These are phyloP conservation scores for Cantharellus anzutake DNA, from an alignment of 768 basidiomycete species.

Conservation along the genomic window DNA sequence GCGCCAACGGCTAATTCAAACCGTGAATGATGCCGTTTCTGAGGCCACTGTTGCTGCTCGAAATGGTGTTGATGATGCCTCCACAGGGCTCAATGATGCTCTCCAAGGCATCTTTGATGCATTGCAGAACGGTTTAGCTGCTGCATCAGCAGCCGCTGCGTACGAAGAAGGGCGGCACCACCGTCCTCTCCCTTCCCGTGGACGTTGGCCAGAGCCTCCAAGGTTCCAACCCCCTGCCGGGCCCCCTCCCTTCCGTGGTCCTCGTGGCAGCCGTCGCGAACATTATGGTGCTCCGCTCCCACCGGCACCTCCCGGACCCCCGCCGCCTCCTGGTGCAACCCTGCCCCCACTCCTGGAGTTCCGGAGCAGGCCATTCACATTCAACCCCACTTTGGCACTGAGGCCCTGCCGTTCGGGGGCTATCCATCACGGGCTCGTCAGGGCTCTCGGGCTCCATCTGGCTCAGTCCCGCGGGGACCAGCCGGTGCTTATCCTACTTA, in stretches of 20 bases:
- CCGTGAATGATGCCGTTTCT: background rate
- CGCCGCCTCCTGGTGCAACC: background rate
- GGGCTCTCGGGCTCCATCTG: background rate
- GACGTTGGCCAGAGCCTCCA: background rate
- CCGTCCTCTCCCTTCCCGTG: background rate
- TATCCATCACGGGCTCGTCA: too few relatives aligned
- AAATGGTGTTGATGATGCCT: background rate
- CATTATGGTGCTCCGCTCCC: background rate
- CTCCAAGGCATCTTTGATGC: background rate
- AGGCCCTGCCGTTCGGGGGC: too few relatives aligned
- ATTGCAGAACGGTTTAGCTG: background rate
- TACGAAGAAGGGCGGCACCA: too few relatives aligned
- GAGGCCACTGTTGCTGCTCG: background rate
- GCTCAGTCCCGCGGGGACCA: background rate
- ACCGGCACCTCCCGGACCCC: background rate
- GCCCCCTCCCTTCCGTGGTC: background rate
- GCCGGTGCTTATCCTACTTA: background rate
- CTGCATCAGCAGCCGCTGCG: background rate
- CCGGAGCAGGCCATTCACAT: too few relatives aligned
- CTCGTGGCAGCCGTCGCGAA: background rate
- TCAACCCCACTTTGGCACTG: too few relatives aligned
- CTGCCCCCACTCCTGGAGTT: background rate
- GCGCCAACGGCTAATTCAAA: background rate
- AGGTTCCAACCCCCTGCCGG: background rate
- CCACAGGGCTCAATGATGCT: background rate